Evolutionary conservation across 805 yeast species (phyloP).

Genomic region (Starmerella floris): DNA sequence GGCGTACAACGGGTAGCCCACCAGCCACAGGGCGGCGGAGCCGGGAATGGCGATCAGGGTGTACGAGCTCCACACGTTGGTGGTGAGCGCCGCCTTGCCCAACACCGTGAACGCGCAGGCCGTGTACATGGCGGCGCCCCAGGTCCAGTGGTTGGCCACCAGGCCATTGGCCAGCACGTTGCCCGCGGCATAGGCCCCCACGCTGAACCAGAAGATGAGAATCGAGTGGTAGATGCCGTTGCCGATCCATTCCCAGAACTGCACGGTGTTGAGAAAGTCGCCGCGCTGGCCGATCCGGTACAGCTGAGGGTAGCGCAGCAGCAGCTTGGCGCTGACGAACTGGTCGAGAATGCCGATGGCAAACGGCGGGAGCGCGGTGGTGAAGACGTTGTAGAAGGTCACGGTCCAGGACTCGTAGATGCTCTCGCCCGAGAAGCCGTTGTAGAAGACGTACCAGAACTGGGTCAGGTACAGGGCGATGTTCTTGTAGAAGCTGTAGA

Average conservation of each 20-base stretch:
- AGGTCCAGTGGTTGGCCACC: slow-evolving; percentile 78
- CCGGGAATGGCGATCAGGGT: slow-evolving; percentile 92
- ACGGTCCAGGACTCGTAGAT: slow-evolving; percentile 96
- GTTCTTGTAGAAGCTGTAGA: slow-evolving; percentile 91
- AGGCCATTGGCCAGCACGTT: slow-evolving; percentile 50
- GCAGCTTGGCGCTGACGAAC: slow-evolving; percentile 76
- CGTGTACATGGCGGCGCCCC: slow-evolving; percentile 86
- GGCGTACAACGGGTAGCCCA: slow-evolving; percentile 77
- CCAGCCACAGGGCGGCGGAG: slow-evolving; percentile 70
- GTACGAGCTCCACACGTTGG: slow-evolving; percentile 89
- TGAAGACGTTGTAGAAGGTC: slow-evolving; percentile 86
- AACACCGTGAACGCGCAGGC: slow-evolving; percentile 76
- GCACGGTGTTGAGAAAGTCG: slow-evolving; percentile 74
- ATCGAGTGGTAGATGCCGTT: slow-evolving; percentile 94
- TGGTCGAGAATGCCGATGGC: slow-evolving; percentile 95
- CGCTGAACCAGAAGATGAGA: slow-evolving; percentile 60
- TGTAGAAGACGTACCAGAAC: slow-evolving; percentile 91
- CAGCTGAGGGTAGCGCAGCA: slow-evolving; percentile 84
- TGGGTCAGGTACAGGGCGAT: slow-evolving; percentile 94
- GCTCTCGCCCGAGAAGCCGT: slow-evolving; percentile 89
- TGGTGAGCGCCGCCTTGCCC: slow-evolving; percentile 88
- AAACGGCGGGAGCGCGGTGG: slow-evolving; percentile 91
- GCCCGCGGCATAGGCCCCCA: slow-evolving; percentile 55
- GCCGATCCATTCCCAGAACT: slow-evolving; percentile 94
- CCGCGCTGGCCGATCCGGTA: slow-evolving; percentile 84